These are phyloP conservation scores for Aspergillus fijiensis DNA, from an alignment of 2,329 filamentous ascomycete species.

Conservation along the genomic window DNA sequence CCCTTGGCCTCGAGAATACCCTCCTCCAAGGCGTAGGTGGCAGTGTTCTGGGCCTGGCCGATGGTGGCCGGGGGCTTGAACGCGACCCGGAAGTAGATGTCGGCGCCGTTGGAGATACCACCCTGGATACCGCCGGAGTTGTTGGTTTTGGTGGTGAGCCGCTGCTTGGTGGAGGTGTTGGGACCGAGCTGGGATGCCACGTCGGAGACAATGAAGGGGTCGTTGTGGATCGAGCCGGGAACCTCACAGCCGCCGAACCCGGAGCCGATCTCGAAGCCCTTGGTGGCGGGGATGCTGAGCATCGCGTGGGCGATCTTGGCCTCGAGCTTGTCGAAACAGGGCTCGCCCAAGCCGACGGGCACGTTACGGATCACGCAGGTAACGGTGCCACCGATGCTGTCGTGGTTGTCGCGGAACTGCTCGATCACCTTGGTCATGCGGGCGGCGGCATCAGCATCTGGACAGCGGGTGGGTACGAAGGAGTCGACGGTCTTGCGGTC, in stretches of 20 bases:
- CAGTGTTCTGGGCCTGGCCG: conserved; percentile 80
- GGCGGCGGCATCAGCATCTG: conserved; percentile 61
- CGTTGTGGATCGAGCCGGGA: conserved; percentile 87
- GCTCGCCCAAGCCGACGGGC: conserved; percentile 85
- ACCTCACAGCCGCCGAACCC: conserved; percentile 87
- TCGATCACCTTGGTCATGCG: conserved; percentile 80
- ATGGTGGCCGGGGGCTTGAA: conserved; percentile 98
- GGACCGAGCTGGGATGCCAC: conserved; percentile 19
- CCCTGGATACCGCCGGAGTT: conserved; percentile 94
- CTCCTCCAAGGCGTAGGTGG: conserved; percentile 71
- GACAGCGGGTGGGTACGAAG: conserved; percentile 85
- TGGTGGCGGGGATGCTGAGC: conserved; percentile 90
- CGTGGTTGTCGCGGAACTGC: conserved; percentile 71
- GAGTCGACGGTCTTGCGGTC: conserved; percentile 75
- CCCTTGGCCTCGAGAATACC: conserved; percentile 89
- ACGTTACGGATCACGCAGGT: conserved; percentile 89
- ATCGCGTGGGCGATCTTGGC: conserved; percentile 89
- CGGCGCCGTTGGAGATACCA: conserved; percentile 89
- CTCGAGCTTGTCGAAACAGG: conserved; percentile 93
- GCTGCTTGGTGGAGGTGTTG: conserved; percentile 44
- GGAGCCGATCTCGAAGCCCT: conserved; percentile 93
- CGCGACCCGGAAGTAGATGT: conserved; percentile 89
- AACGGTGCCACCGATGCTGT: conserved; percentile 92
- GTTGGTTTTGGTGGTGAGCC: conserved; percentile 84
- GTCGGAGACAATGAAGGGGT: conserved; percentile 68